Base-by-base conservation (phyloP, 768 basidiomycete genomes). In the Coprinopsis strossmayeri region DNA sequence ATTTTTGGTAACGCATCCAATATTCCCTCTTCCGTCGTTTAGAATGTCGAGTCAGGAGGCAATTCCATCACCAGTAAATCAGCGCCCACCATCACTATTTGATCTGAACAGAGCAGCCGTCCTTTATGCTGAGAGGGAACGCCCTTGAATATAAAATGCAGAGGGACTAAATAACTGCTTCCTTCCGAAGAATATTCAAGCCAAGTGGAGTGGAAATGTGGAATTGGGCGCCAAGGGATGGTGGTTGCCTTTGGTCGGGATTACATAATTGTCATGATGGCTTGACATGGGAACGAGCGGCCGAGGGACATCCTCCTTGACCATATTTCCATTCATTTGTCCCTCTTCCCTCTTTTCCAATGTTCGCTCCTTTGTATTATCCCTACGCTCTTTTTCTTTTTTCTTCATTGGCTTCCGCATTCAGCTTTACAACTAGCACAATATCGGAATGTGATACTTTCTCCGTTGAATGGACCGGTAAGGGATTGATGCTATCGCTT, bases 361-460 rank as follows among this genome's bases (percentile, higher is more conserved):
- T 54, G 49, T 59, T 53, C 51, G 28, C 50, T 56, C 21, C 47
- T 53, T 48, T 45, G 10, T 64, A 38, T 37, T 53, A 53, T 53
- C 56, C 55, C 60, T 61, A 42, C 46, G 53, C 47, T 45, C 50
- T 55, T 17, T 42, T 49, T 11, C 28, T 30, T 26, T 42, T 34
- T 30, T 18, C 34, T 30, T 39, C 58, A 28, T 15, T 58, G 50
- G 60, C 55, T 17, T 26, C 34, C 44, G 76, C 72, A 20, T 83
- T 86, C 69, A 59, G 68, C 52, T 73, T 79, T 58, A 64, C 66
- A 25, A 51, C 62, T 23, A 59, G 62, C 7, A 46, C 64, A 9
- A 74, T 82, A 3, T 71, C 79, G 0, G 65, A 81, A 59, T 90
- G 87, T 59, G 84, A 78, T 53, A 61, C 75, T 58, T 63, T 87